These are phyloP conservation scores for Ceratobasidium sp. DNA, from an alignment of 1,284 basidiomycete species.

Conservation along the genomic window DNA sequence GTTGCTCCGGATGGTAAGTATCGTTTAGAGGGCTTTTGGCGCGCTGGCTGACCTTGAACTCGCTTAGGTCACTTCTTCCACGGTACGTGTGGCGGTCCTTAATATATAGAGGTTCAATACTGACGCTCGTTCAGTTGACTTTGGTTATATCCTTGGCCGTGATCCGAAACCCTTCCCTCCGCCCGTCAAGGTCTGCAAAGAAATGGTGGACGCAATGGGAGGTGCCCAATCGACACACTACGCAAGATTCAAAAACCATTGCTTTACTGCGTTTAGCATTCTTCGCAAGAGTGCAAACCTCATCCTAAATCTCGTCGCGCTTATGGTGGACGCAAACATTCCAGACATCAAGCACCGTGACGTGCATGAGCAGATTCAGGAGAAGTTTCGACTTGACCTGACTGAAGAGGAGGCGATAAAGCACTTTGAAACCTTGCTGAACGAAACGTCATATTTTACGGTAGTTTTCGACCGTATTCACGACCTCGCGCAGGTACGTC, in stretches of 20 bases:
- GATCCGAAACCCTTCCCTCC: constrained; percentile 99
- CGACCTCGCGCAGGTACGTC: constrained; percentile 67
- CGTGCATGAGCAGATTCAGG: constrained; percentile 87
- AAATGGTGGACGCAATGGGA: constrained; percentile 99
- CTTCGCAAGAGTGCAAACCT: constrained; percentile 97
- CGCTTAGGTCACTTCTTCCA: constrained; percentile 81
- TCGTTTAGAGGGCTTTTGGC: background rate
- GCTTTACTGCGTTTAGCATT: constrained; percentile 95
- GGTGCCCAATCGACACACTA: constrained; percentile 93
- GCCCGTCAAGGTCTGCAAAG: constrained; percentile 97
- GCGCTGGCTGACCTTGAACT: background rate
- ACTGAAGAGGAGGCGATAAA: constrained; percentile 97
- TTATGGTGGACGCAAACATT: constrained; percentile 99
- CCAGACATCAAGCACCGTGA: constrained; percentile 96
- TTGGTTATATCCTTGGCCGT: constrained; percentile 96
- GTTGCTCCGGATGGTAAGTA: constrained; percentile 86
- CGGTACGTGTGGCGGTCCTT: constrained; percentile 55
- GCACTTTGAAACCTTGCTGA: constrained; percentile 91
- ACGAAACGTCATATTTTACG: constrained; percentile 94
- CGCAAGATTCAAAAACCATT: constrained; percentile 92
- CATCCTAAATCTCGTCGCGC: constrained; percentile 92
- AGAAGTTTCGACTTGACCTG: constrained; percentile 94
- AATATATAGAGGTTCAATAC: constrained; percentile 9
- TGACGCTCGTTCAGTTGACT: constrained; percentile 73
- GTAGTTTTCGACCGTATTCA: constrained; percentile 93